Evolutionary conservation across 2,329 filamentous ascomycete genomes (phyloP).

Genomic region (Aspergillus novofumigatus): DNA sequence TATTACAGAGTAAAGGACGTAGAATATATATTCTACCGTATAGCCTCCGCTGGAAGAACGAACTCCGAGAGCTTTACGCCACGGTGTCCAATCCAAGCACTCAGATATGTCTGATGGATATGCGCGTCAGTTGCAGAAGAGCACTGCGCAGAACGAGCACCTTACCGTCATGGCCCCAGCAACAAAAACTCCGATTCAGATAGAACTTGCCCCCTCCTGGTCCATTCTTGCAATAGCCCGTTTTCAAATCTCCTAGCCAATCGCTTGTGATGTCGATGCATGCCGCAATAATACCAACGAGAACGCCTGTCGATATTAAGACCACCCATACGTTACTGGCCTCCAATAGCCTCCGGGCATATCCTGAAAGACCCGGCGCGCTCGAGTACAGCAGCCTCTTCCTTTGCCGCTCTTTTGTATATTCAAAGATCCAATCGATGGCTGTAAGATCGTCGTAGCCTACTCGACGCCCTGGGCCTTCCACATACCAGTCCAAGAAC

Average conservation of each 20-base stretch:
- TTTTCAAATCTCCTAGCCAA: constrained; percentile 91
- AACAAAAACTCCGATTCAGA: constrained; percentile 87
- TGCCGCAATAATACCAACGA: constrained; percentile 79
- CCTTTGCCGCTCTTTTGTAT: constrained; percentile 89
- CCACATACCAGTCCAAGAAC: constrained; percentile 74
- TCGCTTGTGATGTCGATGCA: constrained; percentile 85
- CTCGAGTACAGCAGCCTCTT: constrained; percentile 70
- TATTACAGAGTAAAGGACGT: constrained; percentile 74
- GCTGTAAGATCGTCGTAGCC: constrained; percentile 95
- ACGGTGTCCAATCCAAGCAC: constrained; percentile 82
- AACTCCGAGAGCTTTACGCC: constrained; percentile 71
- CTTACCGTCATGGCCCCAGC: constrained; percentile 74
- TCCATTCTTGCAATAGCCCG: constrained; percentile 75
- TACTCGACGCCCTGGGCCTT: constrained; percentile 82
- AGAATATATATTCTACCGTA: constrained; percentile 83
- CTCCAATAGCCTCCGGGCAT: constrained; percentile 70
- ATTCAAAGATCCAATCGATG: constrained; percentile 99
- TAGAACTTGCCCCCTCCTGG: constrained; percentile 83
- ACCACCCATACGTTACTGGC: constrained; percentile 89
- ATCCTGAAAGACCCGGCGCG: constrained; percentile 67
- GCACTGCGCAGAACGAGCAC: constrained; percentile 1
- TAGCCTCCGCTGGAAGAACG: constrained; percentile 65
- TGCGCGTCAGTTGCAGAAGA: constrained; percentile 9
- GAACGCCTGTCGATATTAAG: constrained; percentile 76
- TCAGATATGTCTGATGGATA: constrained; percentile 58